phyloP scores from a whole-genome alignment of 2,329 filamentous ascomycete genomes.

The Colletotrichum somersetense region DNA sequence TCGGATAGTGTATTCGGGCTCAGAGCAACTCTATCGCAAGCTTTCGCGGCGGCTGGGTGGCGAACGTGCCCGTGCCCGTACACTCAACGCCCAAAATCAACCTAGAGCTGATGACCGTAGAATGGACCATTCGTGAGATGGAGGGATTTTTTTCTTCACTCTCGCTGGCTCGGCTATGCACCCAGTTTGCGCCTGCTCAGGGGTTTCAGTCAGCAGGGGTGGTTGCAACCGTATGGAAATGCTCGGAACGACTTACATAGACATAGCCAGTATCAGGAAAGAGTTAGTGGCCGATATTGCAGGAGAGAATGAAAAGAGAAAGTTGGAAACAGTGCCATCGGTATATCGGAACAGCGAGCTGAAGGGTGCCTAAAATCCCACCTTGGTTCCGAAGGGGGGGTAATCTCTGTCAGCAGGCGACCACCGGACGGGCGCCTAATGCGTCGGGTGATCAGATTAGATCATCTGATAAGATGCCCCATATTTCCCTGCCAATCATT shows the following conservation, averaged over 20 bases:
- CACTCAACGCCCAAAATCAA: neutral
- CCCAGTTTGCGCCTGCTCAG: neutral
- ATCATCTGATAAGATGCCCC: constrained; percentile 41
- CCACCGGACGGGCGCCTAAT: neutral
- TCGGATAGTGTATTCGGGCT: neutral
- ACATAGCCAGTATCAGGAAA: neutral
- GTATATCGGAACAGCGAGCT: neutral
- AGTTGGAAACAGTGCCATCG: neutral
- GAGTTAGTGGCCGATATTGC: neutral
- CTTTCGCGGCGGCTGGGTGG: neutral
- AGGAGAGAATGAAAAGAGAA: neutral
- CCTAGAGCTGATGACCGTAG: neutral
- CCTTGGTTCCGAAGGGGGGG: constrained; percentile 4
- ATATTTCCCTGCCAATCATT: constrained; percentile 18
- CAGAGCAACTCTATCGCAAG: neutral
- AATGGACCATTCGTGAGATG: neutral
- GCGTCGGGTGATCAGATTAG: constrained; percentile 36
- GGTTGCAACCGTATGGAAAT: neutral
- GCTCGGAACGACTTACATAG: neutral
- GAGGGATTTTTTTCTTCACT: neutral
- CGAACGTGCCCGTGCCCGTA: constrained; percentile 1
- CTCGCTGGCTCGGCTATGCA: constrained; percentile 18
- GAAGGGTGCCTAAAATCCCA: constrained; percentile 4
- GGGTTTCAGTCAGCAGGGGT: constrained; percentile 12
- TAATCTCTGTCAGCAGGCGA: constrained; percentile 25